A percentile compares a stretch with the other conserved stretches of the same genome.
These are phyloP conservation scores for Coniosporium tulheliwenetii DNA, from an alignment of 2,329 filamentous ascomycete genomes.

Conservation along the genomic window DNA sequence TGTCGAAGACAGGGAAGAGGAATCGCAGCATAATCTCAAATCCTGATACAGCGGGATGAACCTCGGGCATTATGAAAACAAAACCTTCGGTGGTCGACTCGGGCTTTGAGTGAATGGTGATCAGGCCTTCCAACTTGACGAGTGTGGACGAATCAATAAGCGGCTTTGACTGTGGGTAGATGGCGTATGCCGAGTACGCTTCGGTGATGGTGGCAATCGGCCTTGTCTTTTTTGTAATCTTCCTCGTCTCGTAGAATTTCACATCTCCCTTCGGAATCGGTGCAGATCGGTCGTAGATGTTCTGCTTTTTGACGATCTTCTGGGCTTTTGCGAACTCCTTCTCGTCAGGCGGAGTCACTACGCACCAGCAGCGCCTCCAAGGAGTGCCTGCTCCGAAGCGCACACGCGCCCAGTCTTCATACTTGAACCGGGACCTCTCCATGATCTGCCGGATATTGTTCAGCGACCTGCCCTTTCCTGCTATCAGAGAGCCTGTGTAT, in stretches of 20 bases:
- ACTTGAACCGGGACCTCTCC: conserved; percentile 59
- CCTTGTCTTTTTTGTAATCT: conserved; percentile 78
- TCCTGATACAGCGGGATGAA: conserved; percentile 76
- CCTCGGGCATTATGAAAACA: conserved; percentile 95
- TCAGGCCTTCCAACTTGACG: conserved; percentile 81
- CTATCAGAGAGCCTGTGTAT: conserved; percentile 89
- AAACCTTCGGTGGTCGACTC: conserved; percentile 77
- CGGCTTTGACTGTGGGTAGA: conserved; percentile 89
- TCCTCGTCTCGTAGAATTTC: conserved; percentile 84
- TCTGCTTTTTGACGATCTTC: conserved; percentile 69
- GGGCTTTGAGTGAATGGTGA: conserved; percentile 70
- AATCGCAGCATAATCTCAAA: conserved; percentile 93
- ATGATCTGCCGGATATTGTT: conserved; percentile 88
- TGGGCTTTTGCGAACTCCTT: conserved; percentile 77
- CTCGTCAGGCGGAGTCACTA: conserved; percentile 81
- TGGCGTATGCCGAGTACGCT: conserved; percentile 82
- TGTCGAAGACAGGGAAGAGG: conserved; percentile 87
- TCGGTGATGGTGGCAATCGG: conserved; percentile 88
- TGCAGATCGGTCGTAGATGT: conserved; percentile 61
- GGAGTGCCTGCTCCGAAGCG: conserved; percentile 91
- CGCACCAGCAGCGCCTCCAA: conserved; percentile 94
- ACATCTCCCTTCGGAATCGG: conserved; percentile 70
- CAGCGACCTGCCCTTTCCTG: conserved; percentile 75
- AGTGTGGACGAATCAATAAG: conserved; percentile 89
- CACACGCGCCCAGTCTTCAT: conserved; percentile 89